These are phyloP conservation scores for Biscogniauxia sp. DNA, from an alignment of 2,329 filamentous ascomycete species.

Conservation along the genomic window DNA sequence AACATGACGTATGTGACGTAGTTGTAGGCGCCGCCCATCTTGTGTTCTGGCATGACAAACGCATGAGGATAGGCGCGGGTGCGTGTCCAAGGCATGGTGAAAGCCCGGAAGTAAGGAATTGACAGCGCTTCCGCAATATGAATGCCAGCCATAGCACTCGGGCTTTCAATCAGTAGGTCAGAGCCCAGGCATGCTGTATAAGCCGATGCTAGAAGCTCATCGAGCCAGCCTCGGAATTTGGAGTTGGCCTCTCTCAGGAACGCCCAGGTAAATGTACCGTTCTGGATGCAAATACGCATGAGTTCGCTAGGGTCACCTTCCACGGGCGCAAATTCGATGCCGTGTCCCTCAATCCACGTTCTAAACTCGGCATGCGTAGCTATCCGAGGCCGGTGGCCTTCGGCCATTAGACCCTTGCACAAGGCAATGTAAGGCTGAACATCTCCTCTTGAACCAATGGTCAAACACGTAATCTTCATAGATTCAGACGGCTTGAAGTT, in stretches of 20 bases:
- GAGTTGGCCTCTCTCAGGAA: constrained; percentile 85
- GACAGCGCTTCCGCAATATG: constrained; percentile 91
- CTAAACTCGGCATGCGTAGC: constrained; percentile 91
- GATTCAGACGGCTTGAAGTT: constrained; percentile 84
- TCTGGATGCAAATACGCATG: constrained; percentile 94
- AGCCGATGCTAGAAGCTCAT: constrained; percentile 77
- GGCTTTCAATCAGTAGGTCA: constrained; percentile 91
- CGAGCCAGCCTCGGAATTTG: constrained; percentile 93
- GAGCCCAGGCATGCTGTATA: constrained; percentile 82
- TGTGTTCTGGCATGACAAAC: constrained; percentile 87
- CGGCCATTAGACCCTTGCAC: constrained; percentile 83
- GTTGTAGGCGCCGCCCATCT: constrained; percentile 94
- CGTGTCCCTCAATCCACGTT: constrained; percentile 85
- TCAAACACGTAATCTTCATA: constrained; percentile 85
- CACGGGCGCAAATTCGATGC: constrained; percentile 86
- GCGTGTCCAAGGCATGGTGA: constrained; percentile 98
- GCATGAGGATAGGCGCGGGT: constrained; percentile 95
- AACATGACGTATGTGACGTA: constrained; percentile 95
- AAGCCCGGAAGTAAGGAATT: constrained; percentile 95
- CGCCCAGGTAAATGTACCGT: constrained; percentile 92
- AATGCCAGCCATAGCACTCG: constrained; percentile 95
- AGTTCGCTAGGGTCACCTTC: constrained; percentile 90
- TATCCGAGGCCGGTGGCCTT: constrained; percentile 84
- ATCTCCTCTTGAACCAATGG: constrained; percentile 92
- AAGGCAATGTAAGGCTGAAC: constrained; percentile 97